These are phyloP conservation scores for Sporothrix humicola DNA, from an alignment of 2,329 filamentous ascomycete genomes.

Conservation along the genomic window DNA sequence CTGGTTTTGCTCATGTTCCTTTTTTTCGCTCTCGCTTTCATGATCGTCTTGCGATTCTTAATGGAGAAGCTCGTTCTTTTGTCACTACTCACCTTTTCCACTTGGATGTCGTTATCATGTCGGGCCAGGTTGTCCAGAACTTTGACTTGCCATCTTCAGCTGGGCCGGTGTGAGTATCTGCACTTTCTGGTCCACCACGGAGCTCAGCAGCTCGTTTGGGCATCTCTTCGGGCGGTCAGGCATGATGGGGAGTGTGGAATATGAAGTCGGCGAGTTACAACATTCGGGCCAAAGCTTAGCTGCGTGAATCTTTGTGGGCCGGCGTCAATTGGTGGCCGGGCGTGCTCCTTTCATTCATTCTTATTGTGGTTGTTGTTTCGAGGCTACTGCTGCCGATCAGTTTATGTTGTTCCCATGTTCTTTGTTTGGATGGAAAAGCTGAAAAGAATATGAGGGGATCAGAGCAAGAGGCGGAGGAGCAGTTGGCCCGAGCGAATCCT, in stretches of 20 bases:
- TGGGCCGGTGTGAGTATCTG: no score
- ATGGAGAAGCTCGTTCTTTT: neutral
- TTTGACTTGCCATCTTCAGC: no score
- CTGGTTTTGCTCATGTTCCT: neutral
- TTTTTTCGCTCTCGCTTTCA: neutral
- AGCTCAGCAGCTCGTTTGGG: neutral
- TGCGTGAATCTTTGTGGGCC: no score
- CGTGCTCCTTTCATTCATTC: no score
- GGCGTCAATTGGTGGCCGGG: neutral
- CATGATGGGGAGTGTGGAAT: neutral
- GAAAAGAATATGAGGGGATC: neutral
- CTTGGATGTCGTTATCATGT: neutral
- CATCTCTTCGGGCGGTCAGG: neutral
- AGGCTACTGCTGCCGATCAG: slow-evolving; percentile 6
- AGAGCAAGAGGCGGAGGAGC: neutral
- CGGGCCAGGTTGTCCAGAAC: neutral
- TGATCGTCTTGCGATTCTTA: neutral
- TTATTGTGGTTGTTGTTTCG: neutral
- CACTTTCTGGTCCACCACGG: neutral
- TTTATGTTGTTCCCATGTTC: neutral
- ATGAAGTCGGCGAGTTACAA: slow-evolving; percentile 2
- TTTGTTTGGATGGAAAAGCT: neutral
- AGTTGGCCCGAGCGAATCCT: neutral
- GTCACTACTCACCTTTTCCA: no score
- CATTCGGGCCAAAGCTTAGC: no score